Conservation (phyloP, 2,329 filamentous ascomycete species). For the Trichoderma atroviride region DNA sequence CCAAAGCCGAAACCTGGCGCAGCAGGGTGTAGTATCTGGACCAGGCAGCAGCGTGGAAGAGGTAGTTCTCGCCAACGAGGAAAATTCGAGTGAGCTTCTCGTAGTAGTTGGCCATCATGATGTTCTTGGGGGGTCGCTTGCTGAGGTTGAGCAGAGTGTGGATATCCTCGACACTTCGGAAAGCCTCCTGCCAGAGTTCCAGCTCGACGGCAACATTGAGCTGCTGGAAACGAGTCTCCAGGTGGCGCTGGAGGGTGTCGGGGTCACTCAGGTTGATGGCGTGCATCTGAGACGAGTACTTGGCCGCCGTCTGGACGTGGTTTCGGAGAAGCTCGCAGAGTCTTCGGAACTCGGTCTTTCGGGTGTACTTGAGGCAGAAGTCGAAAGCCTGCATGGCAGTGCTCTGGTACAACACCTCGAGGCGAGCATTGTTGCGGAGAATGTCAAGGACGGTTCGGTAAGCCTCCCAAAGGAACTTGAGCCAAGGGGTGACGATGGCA, state of each 20-base stretch:
- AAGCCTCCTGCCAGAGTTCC: slow-evolving; percentile 98
- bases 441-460: slow-evolving; percentile 98
- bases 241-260: slow-evolving; percentile 93
- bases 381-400: slow-evolving; percentile 98
- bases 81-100: slow-evolving; percentile 99
- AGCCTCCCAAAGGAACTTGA: slow-evolving; percentile 99
- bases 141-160: slow-evolving; percentile 96
- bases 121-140: slow-evolving; percentile 96
- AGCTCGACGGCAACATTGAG: slow-evolving; percentile 97
- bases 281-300: slow-evolving; percentile 99
- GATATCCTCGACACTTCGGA: slow-evolving; percentile 98
- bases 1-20: slow-evolving; percentile 81
- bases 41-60: slow-evolving; percentile 98
- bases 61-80: slow-evolving; percentile 97
- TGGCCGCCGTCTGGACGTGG: slow-evolving; percentile 97
- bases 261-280: slow-evolving; percentile 98
- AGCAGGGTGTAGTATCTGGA: slow-evolving; percentile 96
- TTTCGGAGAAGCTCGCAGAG: slow-evolving; percentile 98
- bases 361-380: slow-evolving; percentile 96
- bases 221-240: slow-evolving; percentile 98
- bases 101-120: slow-evolving; percentile 99
- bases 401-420: slow-evolving; percentile 97
- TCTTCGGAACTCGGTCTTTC: slow-evolving; percentile 98
- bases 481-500: slow-evolving; percentile 97
- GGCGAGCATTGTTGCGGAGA: slow-evolving; percentile 95